Base-by-base conservation (phyloP, 2,329 filamentous ascomycete genomes). In the Trichoderma gracile region DNA sequence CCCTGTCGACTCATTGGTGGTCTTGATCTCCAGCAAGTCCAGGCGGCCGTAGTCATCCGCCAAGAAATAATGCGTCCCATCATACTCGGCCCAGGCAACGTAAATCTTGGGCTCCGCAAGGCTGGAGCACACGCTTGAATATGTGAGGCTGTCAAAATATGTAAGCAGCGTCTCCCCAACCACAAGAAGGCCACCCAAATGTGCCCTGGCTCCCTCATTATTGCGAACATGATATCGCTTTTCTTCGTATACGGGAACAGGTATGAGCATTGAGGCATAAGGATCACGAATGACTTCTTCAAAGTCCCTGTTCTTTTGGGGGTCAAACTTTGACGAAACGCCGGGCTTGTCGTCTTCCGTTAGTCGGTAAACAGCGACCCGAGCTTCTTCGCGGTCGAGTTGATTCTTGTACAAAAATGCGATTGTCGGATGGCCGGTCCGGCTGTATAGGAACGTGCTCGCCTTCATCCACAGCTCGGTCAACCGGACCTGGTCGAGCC, bases 11-110 rank as follows among this genome's bases (percentile, higher is more conserved):
- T 90, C 78, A 9, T 96, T 80, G 10, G 83, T 79, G 2, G 92
- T 82, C 15, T 90, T 77, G 14, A 99, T 85, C 74, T 92, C 92
- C 43, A 99, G 79, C n/a, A 97, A 80, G 73, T 94, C 93, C 25
- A 99, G 77, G 56, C 84, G 85, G 17, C 95, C 94, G 73, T 95
- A 97, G 70, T 97, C 93, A 73, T 99, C 95, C 1, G 90, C 93
- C 2, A 99, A 79, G n/a, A 97, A 81, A 79, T 93, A 98, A 71
- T 89, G 85, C 45, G 89, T 88, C 25, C 87, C 86, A 71, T 98
- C 91, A 58, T 95, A 88, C 71, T 89, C 86, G 67, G 91, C 90
- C 93, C 94, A 99, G 2, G 92, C 88, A n/a, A 95, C 89, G 70
- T 96, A 98, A 42, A 97, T 89, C 3, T 90, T 92, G 0, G 93